These are phyloP conservation scores for Selaginella moellendorffii DNA, from an alignment of 75 land plant genomes.

Conservation along the genomic window DNA sequence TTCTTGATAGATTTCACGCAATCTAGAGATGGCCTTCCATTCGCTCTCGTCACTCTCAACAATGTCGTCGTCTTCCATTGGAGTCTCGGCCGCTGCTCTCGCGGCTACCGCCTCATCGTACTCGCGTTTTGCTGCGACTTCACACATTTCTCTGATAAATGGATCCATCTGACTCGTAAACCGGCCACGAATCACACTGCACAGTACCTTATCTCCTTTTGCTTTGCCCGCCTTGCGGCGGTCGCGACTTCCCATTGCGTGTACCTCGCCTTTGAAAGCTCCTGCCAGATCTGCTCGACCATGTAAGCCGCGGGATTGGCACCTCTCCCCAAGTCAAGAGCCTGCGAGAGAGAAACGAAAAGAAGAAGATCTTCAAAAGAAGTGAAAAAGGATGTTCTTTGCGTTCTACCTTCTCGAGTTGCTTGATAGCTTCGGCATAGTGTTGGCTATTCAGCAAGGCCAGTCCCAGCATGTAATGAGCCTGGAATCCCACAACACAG, in stretches of 20 bases:
- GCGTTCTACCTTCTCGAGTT: slow-evolving; percentile 24
- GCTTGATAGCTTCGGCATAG: slow-evolving; percentile 21
- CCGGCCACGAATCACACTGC: neutral
- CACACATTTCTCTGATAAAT: slow-evolving; percentile 34
- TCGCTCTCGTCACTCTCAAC: slow-evolving; percentile 11
- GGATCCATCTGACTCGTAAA: neutral
- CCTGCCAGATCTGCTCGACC: slow-evolving; percentile 88
- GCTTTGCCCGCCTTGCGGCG: slow-evolving; percentile 31
- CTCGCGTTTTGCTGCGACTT: slow-evolving; percentile 19
- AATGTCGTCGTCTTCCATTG: slow-evolving; percentile 14
- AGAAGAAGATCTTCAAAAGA: slow-evolving; percentile 2
- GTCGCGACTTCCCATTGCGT: slow-evolving; percentile 51
- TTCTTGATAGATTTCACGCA: slow-evolving; percentile 14
- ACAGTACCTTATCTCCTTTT: slow-evolving; percentile 53
- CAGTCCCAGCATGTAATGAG: slow-evolving; percentile 27
- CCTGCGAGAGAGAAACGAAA: slow-evolving; percentile 29
- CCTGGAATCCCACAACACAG: slow-evolving; percentile 10
- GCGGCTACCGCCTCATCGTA: slow-evolving; percentile 8
- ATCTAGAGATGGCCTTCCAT: slow-evolving; percentile 11
- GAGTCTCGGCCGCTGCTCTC: slow-evolving; percentile 4
- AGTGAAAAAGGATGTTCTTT: neutral
- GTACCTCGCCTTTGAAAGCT: slow-evolving; percentile 70
- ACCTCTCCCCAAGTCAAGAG: slow-evolving; percentile 75
- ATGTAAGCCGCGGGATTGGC: slow-evolving; percentile 40
- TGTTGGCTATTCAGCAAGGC: slow-evolving; percentile 20